Base-by-base conservation (phyloP, 768 basidiomycete genomes). In the Podaxis carcinomalis region DNA sequence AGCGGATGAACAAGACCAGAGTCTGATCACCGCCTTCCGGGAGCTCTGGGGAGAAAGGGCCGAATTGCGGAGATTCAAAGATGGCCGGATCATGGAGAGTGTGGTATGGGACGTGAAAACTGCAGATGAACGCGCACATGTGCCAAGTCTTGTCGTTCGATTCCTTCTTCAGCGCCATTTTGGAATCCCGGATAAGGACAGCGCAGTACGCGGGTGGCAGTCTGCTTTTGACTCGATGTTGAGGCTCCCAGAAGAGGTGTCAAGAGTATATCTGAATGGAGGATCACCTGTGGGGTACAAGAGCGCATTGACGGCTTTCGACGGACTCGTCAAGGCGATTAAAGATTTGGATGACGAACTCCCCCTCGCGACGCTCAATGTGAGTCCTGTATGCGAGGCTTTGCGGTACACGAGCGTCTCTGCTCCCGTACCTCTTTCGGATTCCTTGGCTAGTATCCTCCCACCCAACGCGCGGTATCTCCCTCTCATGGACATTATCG, bases 31-130 rank as follows among this genome's bases (percentile, higher is more conserved):
- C 49, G 78, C 77, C 2, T 99, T 97, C 80, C 85, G 88, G 23
- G 81, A 85, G 4, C 77, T 98, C 65, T 99, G 97, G 97, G 96
- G 95, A 0, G 77, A 83, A 40, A 96, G 94, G 72, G 88, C 95
- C 0, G 96, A 98, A 69, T 77, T 98, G 16, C 83, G 97, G 5
- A 84, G 95, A 40, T 99, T 99, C 80, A 95, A 98, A 72, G 95
- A 99, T 67, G 96, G 96, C 1, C 83, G 89, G 16, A 98, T 98
- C 63, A 69, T 83, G 4, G 94, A 98, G 72, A 93, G 90, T 65
- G 93, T 98, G n/a, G 95, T 98, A 2, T 99, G 97, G 97, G 90
- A 97, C 19, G 85, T 93, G 6, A 82, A 84, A 62, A 88, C 84
- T 2, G 80, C 83, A 0, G 93, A 96, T 55, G 92, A 94, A 62